Percentiles rank a stretch among this genome's conserved stretches.
Conservation (phyloP, 495 filamentous ascomycete genomes). For the Penicillium coffeae region DNA sequence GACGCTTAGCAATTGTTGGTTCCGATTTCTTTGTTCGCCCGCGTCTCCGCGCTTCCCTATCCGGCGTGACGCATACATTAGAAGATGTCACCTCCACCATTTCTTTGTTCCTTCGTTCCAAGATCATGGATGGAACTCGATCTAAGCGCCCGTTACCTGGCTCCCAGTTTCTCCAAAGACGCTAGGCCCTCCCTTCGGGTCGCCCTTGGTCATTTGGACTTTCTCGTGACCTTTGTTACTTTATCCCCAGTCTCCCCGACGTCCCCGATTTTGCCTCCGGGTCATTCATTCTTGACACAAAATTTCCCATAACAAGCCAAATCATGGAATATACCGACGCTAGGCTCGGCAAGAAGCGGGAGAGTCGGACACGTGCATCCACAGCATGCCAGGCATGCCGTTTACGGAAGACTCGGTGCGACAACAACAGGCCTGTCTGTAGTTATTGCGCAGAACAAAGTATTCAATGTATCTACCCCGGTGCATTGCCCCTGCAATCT, state of each 20-base stretch:
- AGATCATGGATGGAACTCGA: neutral
- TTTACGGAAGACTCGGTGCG: constrained; percentile 28
- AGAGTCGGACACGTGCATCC: constrained; percentile 26
- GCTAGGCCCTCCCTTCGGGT: constrained; percentile 3
- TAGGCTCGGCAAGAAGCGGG: constrained; percentile 18
- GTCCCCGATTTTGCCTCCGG: neutral
- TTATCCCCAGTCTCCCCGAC: constrained; percentile 21
- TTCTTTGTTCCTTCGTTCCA: constrained; percentile 15
- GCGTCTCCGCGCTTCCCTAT: constrained; percentile 1
- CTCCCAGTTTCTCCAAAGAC: constrained; percentile 8
- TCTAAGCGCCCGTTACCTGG: neutral
- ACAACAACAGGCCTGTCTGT: constrained; percentile 26
- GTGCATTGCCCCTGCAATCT: constrained; percentile 17
- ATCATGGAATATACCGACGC: constrained; percentile 17
- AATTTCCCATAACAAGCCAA: neutral
- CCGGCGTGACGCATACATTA: constrained; percentile 2
- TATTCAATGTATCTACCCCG: constrained; percentile 25
- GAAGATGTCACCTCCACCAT: neutral
- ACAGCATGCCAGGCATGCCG: constrained; percentile 30
- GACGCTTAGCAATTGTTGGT: too few species aligned
- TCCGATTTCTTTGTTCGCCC: constrained; percentile 4
- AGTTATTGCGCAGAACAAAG: constrained; percentile 25
- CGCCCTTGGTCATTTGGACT: constrained; percentile 9
- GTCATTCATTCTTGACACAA: neutral
- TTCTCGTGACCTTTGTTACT: neutral